These are phyloP conservation scores for Krasilnikovozyma curviuscula DNA, from an alignment of 768 basidiomycete genomes.

Conservation along the genomic window DNA sequence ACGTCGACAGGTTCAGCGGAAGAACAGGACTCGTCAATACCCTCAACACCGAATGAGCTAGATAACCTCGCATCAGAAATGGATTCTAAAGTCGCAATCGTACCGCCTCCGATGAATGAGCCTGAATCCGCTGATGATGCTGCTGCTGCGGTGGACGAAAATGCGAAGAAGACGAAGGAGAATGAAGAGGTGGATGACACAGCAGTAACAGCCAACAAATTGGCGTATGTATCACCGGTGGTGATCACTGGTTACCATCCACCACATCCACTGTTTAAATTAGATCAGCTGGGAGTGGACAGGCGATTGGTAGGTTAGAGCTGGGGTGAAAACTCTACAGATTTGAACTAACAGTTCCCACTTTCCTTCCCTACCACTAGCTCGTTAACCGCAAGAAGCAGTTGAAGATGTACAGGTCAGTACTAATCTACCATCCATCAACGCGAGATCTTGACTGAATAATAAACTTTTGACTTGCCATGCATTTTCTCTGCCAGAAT, in stretches of 20 bases:
- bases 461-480: not conserved
- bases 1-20: not conserved
- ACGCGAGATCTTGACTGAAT: slow-evolving; percentile 7
- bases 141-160: not conserved
- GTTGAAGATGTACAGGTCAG: slow-evolving; percentile 74
- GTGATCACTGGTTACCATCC: slow-evolving; percentile 16
- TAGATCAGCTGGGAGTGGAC: slow-evolving; percentile 75
- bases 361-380: slow-evolving; percentile 7
- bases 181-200: slow-evolving; percentile 1
- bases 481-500: not conserved
- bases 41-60: not conserved
- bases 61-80: not conserved
- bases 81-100: no score
- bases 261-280: slow-evolving; percentile 48
- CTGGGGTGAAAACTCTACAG: not conserved
- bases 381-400: slow-evolving; percentile 85
- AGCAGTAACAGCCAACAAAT: slow-evolving; percentile 7
- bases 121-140: not conserved
- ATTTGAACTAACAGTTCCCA: not conserved
- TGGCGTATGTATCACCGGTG: slow-evolving; percentile 1
- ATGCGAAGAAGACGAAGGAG: slow-evolving; percentile 1
- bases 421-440: not conserved
- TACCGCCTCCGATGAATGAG: not conserved
- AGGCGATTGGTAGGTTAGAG: slow-evolving; percentile 38
- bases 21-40: slow-evolving; percentile 9